Conservation (phyloP, 139 green algal species). For the Zygnema circumcarinatum region DNA sequence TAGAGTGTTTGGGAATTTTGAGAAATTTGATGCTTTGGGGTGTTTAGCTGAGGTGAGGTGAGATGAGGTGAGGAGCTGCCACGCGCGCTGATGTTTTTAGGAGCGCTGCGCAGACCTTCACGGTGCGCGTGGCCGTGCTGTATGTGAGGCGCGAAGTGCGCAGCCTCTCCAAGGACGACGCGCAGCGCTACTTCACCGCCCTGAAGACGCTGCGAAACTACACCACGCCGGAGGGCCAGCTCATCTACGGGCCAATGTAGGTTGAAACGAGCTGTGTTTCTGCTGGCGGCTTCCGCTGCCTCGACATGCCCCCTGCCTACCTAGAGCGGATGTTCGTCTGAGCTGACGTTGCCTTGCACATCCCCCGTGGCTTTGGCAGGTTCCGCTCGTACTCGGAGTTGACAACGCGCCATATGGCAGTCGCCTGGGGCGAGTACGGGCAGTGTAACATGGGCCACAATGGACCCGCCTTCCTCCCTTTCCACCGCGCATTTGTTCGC, state of each 20-base stretch:
- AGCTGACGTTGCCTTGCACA: not conserved
- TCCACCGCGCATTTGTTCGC: not conserved
- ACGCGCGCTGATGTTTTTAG: not conserved
- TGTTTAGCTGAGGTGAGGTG: no score
- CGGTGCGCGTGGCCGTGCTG: not conserved
- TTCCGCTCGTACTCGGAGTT: not conserved
- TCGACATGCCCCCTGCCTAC: no score
- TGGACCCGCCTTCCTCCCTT: conserved; percentile 7
- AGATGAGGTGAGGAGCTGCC: no score
- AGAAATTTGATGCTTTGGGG: no score
- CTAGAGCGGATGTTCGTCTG: no score
- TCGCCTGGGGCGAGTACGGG: not conserved
- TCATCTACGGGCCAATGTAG: not conserved
- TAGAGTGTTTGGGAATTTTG: no score
- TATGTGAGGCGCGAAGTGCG: conserved; percentile 8
- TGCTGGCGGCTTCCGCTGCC: not conserved
- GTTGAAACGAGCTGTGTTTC: not conserved
- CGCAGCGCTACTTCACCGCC: not conserved
- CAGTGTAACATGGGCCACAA: conserved; percentile 4
- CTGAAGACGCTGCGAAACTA: not conserved
- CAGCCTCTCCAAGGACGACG: not conserved
- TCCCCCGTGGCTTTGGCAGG: not conserved
- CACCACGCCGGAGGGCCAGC: not conserved
- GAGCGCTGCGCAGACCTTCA: not conserved
- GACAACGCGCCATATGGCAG: not conserved